Evolutionary conservation across 768 basidiomycete species (phyloP).

Genomic region (Suillus decipiens): DNA sequence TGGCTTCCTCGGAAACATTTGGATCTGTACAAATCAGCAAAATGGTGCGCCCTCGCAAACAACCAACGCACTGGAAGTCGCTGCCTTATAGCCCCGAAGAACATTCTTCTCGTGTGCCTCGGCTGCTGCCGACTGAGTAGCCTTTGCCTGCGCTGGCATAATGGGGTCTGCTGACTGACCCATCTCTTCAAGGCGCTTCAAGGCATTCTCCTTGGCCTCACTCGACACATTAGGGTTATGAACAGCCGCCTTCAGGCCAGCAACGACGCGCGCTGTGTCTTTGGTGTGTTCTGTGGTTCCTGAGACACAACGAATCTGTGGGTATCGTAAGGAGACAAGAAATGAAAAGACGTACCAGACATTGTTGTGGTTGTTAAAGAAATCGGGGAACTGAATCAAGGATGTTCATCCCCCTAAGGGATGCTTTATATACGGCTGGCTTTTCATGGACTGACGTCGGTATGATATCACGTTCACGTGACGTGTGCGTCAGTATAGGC

Average conservation of each 20-base stretch:
- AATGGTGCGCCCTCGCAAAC: not conserved
- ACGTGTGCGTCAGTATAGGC: not conserved
- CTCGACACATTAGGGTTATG: conserved; percentile 59
- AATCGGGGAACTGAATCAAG: not conserved
- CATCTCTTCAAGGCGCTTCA: conserved; percentile 45
- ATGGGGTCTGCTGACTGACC: conserved; percentile 22
- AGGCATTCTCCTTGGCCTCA: conserved; percentile 53
- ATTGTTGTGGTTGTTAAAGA: not conserved
- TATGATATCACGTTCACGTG: conserved; percentile 8
- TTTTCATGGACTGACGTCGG: conserved; percentile 1
- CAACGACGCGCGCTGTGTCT: conserved; percentile 49
- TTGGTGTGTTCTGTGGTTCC: conserved; percentile 34
- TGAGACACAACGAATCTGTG: not conserved
- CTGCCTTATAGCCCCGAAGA: conserved; percentile 53
- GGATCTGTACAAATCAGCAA: conserved; percentile 36
- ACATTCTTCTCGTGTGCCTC: conserved; percentile 23
- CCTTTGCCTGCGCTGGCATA: not conserved
- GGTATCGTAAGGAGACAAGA: not conserved
- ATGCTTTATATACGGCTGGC: not conserved
- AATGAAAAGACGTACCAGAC: conserved; percentile 17
- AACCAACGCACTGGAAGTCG: conserved; percentile 40
- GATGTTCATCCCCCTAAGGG: not conserved
- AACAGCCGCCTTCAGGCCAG: conserved; percentile 59
- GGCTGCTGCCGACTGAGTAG: not conserved
- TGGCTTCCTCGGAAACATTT: conserved; percentile 48